Conservation (phyloP, 2,329 filamentous ascomycete species). For the Diplodia corticola region DNA sequence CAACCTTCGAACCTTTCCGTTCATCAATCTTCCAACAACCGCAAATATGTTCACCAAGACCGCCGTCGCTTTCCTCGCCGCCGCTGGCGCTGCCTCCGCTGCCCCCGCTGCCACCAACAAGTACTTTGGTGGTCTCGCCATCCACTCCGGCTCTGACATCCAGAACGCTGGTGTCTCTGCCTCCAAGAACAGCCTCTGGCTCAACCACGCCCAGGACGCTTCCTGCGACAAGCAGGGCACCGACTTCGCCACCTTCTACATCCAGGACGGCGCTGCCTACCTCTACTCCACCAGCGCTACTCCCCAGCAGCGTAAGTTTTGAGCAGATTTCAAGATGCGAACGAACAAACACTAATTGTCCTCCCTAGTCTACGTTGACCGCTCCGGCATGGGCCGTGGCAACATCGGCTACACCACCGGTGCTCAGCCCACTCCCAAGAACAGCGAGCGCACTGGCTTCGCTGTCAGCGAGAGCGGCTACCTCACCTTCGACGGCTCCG, state of each 20-base stretch:
- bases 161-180: slow-evolving; percentile 53
- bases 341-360: not conserved
- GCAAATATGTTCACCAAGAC: slow-evolving; percentile 36
- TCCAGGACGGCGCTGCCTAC: slow-evolving; percentile 49
- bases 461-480: slow-evolving; percentile 44
- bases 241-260: slow-evolving; percentile 53
- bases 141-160: slow-evolving; percentile 52
- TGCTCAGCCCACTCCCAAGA: slow-evolving; percentile 40
- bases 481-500: slow-evolving; percentile 49
- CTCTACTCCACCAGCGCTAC: slow-evolving; percentile 50
- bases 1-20: slow-evolving; percentile 18
- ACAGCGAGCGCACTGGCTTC: slow-evolving; percentile 53
- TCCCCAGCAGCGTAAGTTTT: slow-evolving; percentile 54
- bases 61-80: slow-evolving; percentile 24
- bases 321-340: not conserved
- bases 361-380: slow-evolving; percentile 27
- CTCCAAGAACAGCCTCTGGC: slow-evolving; percentile 45
- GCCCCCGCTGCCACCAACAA: slow-evolving; percentile 33
- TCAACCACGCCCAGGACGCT: slow-evolving; percentile 50
- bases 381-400: slow-evolving; percentile 47
- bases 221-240: slow-evolving; percentile 44
- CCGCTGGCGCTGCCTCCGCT: slow-evolving; percentile 38
- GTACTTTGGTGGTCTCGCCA: slow-evolving; percentile 53
- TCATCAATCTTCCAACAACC: slow-evolving; percentile 21
- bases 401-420: slow-evolving; percentile 55